Evolutionary conservation across 345 rosid species (phyloP), one percentile per base, ranked within the genome.

Genomic region (Ceriops zippeliana): DNA sequence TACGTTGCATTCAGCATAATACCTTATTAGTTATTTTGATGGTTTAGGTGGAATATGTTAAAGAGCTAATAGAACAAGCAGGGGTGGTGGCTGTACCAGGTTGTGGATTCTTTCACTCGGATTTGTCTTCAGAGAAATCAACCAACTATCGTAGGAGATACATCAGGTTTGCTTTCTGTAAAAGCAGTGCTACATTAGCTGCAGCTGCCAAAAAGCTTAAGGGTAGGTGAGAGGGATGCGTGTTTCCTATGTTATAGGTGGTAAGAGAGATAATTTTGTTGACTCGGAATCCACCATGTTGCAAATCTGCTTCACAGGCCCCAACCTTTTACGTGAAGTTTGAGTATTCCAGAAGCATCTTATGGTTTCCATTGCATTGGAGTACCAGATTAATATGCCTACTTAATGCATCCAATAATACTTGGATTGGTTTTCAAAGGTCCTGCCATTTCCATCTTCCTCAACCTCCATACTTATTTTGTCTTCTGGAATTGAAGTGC

Each of bases 1-100:
- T 9, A 6, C 56, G 49, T 32, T 53, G 17, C 16, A 26, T 52
- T 69, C 32, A 11, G 62, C 26, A 28, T 56, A 20, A n/a, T 71
- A 58, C 52, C 62, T 65, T 49, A 60, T 58, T 22, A 27, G 6
- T 28, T 24, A 24, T 60, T 60, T 49, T 34, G 27, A 53, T 57
- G 19, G 49, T 72, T 37, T 76, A 87, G 85, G 79, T 87, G 19
- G 86, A 83, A 65, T 85, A 70, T 64, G 82, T 82, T 35, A 71
- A 66, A 77, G 75, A 73, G 53, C 72, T 87, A 53, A 83, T 85
- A 38, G 62, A 82, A 52, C 61, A 79, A 67, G 88, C 84, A 17
- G 88, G 85, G 64, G 83, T 85, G 51, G 89, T 85, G n/a, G 86
- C 89, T 37, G 86, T 82, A 28, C 86, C 86, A 37, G 85, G 87